Evolutionary conservation across 2,329 filamentous ascomycete genomes (phyloP).

Genomic region (Calonectria pauciramosa): DNA sequence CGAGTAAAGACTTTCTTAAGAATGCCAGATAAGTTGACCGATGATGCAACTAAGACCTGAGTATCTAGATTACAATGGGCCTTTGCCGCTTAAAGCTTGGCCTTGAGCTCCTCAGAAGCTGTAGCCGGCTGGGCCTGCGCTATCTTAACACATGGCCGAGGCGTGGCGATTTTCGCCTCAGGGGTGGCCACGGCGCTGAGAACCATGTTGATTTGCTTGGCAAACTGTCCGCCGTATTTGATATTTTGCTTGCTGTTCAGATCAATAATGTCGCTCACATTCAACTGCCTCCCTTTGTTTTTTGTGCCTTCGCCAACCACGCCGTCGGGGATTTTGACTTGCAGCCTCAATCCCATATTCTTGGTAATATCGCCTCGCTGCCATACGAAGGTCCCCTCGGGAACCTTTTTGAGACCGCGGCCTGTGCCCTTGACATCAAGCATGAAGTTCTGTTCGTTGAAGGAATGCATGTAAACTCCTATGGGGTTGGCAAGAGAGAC

Average conservation of each 20-base stretch:
- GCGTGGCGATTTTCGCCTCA: neutral
- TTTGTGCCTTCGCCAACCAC: neutral
- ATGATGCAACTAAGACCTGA: too few relatives aligned
- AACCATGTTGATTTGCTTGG: conserved; percentile 19
- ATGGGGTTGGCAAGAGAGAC: conserved; percentile 21
- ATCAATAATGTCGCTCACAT: conserved; percentile 17
- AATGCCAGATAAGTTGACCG: too few relatives aligned
- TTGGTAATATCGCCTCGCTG: conserved; percentile 9
- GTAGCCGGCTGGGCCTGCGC: too few relatives aligned
- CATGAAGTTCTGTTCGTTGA: conserved; percentile 5
- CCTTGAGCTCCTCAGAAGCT: too few relatives aligned
- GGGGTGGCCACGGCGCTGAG: conserved; percentile 9
- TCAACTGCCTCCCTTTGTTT: conserved; percentile 17
- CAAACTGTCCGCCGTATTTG: conserved; percentile 20
- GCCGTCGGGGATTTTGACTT: conserved; percentile 20
- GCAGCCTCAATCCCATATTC: conserved; percentile 14
- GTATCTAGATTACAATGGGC: too few relatives aligned
- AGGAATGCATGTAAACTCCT: conserved; percentile 17
- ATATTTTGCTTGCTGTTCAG: conserved; percentile 3
- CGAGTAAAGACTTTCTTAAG: too few relatives aligned
- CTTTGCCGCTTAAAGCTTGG: too few relatives aligned
- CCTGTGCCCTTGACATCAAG: conserved; percentile 16
- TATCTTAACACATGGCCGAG: neutral
- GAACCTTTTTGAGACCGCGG: neutral
- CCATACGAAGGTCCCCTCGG: conserved; percentile 5